Evolutionary conservation across 2,329 filamentous ascomycete species (phyloP).

Genomic region (Colletotrichum shisoi): DNA sequence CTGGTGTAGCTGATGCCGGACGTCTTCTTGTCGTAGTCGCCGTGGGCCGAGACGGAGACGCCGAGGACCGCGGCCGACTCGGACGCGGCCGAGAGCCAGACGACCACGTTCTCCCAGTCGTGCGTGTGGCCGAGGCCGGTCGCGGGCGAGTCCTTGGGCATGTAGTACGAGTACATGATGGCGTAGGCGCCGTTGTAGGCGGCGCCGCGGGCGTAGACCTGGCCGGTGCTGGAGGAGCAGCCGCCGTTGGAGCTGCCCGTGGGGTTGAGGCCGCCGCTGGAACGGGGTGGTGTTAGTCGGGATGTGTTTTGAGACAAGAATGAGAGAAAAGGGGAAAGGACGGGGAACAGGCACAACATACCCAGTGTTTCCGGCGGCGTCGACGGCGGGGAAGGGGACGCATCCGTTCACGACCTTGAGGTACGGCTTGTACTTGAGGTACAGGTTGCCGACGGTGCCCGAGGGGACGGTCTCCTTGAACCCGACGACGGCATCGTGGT

Average conservation of each 20-base stretch:
- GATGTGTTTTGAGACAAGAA: background rate
- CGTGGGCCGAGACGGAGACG: slow-evolving; percentile 48
- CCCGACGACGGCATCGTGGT: slow-evolving; percentile 47
- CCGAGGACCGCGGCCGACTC: slow-evolving; percentile 45
- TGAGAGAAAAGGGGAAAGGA: too few relatives aligned
- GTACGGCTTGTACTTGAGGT: slow-evolving; percentile 50
- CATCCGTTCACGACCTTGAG: slow-evolving; percentile 63
- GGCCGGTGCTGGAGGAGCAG: slow-evolving; percentile 46
- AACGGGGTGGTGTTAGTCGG: slow-evolving; percentile 33
- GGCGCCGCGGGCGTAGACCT: slow-evolving; percentile 48
- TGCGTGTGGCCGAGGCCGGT: slow-evolving; percentile 49
- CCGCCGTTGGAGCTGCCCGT: slow-evolving; percentile 43
- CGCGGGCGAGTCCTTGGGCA: slow-evolving; percentile 53
- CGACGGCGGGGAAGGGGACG: slow-evolving; percentile 69
- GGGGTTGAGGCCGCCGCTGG: slow-evolving; percentile 45
- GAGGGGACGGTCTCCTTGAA: slow-evolving; percentile 47
- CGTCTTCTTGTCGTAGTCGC: slow-evolving; percentile 44
- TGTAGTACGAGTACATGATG: slow-evolving; percentile 51
- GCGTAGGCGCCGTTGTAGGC: slow-evolving; percentile 44
- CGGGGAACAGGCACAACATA: slow-evolving; percentile 45
- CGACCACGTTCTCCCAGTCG: slow-evolving; percentile 50
- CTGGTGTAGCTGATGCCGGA: slow-evolving; percentile 42
- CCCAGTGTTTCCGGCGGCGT: slow-evolving; percentile 65
- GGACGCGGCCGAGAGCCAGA: slow-evolving; percentile 46
- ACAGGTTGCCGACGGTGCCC: slow-evolving; percentile 44